Base-by-base conservation (phyloP, 352 stramenopile genomes). In the Globisporangium megalacanthum region DNA sequence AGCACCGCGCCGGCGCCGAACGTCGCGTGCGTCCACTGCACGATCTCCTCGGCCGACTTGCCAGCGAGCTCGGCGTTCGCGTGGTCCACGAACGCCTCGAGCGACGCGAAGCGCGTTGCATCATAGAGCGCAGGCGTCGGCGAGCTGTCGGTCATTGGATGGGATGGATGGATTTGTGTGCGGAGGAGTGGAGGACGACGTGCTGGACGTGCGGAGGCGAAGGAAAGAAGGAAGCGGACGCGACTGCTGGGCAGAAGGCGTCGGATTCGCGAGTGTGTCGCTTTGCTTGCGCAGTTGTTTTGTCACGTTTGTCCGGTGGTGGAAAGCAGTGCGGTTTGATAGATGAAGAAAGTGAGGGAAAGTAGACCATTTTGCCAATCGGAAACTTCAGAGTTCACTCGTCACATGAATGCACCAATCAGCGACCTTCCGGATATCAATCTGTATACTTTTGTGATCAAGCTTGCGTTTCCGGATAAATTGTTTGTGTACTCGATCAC, bases 1-100 rank as follows among this genome's bases (percentile, higher is more conserved):
- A 95, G 69, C 36, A 83, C 83, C 4, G 83, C 63, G 53, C 75
- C 68, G 20, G 58, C 39, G 44, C 86, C 86, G 52, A 92, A 95
- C 29, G 82, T 90, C 4, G 73, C 68, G 41, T 82, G 67, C 11
- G 84, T 66, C 83, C 84, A 95, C 47, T 77, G 53, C 51, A 93
- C 69, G 56, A 94, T 79, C 63, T 92, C 73, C 13, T 56, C 49
- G 3, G 86, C 74, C 11, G 62, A 73, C 55, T 88, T 89, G 35
- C 55, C 60, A 3, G 60, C 64, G 4, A 93, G 64, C 39, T 83
- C 64, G 60, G 65, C 62, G 63, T 91, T 93, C 52, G 89, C 68
- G 46, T 75, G 72, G 36, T 80, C 80, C 25, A 75, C 77, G 58
- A 86, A 88, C 45, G 64, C 68, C 53, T 89, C 77, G 25, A 92